A percentile compares a stretch with the other conserved stretches of the same genome.
phyloP scores from a whole-genome alignment of 495 filamentous ascomycete genomes.

The Hypoxylon lienhwacheense region DNA sequence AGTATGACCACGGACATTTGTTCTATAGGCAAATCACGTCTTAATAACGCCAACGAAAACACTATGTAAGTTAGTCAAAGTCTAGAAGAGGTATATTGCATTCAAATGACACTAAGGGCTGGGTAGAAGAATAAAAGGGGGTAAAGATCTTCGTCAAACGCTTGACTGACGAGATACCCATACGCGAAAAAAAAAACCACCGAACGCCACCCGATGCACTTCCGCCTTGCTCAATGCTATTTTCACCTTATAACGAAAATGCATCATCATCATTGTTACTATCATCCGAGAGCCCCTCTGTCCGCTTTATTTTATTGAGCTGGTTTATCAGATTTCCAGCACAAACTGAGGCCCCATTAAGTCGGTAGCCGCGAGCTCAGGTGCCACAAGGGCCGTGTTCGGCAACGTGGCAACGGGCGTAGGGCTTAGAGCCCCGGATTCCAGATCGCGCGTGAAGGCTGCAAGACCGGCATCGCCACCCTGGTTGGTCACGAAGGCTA shows the following conservation, averaged over 20 bases:
- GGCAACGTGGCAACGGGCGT: constrained; percentile 25
- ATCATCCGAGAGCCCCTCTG: not conserved
- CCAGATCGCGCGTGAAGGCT: constrained; percentile 26
- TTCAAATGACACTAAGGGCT: not conserved
- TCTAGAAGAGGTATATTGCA: not conserved
- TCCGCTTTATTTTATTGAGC: not conserved
- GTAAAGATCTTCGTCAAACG: not conserved
- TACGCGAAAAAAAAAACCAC: no score
- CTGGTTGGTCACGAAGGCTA: constrained; percentile 41
- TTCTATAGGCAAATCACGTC: no score
- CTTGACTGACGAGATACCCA: not conserved
- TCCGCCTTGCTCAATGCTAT: not conserved
- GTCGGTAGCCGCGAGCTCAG: constrained; percentile 11
- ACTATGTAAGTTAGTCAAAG: not conserved
- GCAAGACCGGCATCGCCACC: constrained; percentile 33
- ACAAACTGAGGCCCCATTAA: constrained; percentile 38
- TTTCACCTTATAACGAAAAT: no score
- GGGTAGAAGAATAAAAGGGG: not conserved
- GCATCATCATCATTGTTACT: no score
- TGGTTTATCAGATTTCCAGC: constrained; percentile 20
- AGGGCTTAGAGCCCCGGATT: constrained; percentile 20
- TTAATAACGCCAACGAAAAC: no score
- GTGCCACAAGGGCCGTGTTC: constrained; percentile 19
- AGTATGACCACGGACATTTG: no score
- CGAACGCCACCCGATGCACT: not conserved